Base-by-base conservation (phyloP, 371 early-diverging fungal species). In the Vittaforma corneae region DNA sequence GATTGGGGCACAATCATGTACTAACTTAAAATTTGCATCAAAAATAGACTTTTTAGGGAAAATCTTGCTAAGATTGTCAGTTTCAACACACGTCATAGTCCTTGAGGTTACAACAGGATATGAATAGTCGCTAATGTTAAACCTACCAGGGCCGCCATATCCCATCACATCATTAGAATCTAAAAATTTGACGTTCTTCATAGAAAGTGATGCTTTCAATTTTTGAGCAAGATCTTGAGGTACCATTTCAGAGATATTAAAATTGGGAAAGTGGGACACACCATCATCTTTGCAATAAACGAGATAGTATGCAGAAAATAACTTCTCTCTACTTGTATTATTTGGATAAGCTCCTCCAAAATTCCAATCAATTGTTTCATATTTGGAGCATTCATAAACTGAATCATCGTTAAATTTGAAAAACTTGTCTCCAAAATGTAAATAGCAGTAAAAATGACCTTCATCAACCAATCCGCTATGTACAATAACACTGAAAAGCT, bases 381-480 rank as follows among this genome's bases (percentile, higher is more conserved):
- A 83, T 44, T 83, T 75, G 0, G 85, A 80, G 0, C 84, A 89
- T 35, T 88, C 89, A 1, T 85, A 85, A 1, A 97, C 96, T 29
- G 87, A 83, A 68, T 91, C 92, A 77, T 97, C 98, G 75, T 97
- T 95, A 75, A 94, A 97, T 44, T 88, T 88, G 76, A 83, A 87
- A 71, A 76, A 79, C 68, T 91, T 92, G 89, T 68, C 82, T 83
- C 54, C 86, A 85, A 46, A 86, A 9, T 32, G 6, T 78, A 60
- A 58, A 85, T 84, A 70, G 1, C 91, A 91, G 82, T 88, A 91
- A 77, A 95, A 98, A 81, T 95, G 96, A 0, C 98, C 98, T 62
- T 91, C 89, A 70, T 87, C 83, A 28, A 89, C 72, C 73, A 90
- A 91, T 45, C 98, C 98, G 66, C 85, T 86, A 73, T 98, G 98